Evolutionary conservation across 164 flowering plant genomes (phyloP).

Genomic region (grape (Vitis vinifera)): ASM3070453v1 NC_081807.1:5648001-5648500

Average conservation of each 20-base stretch:
- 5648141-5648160: constrained; percentile 25
- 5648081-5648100: constrained; percentile 97
- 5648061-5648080: constrained; percentile 74
- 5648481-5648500: constrained; percentile 56
- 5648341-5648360: constrained; percentile 53
- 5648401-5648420: constrained; percentile 49
- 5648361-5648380: constrained; percentile 45
- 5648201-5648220: constrained; percentile 88
- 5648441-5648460: constrained; percentile 73
- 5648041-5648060: constrained; percentile 93
- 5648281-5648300: constrained; percentile 24
- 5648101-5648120: constrained; percentile 71
- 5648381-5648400: constrained; percentile 41
- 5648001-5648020: constrained; percentile 90
- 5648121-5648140: constrained; percentile 49
- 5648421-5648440: constrained; percentile 67
- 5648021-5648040: constrained; percentile 94
- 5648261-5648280: constrained; percentile 37
- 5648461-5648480: constrained; percentile 51
- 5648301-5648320: constrained; percentile 63
- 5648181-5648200: constrained; percentile 60
- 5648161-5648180: constrained; percentile 47
- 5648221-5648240: constrained; percentile 52
- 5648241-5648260: constrained; percentile 34
- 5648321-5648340: constrained; percentile 59